A percentile compares a stretch with the other conserved stretches of the same genome.
Evolutionary conservation across 2,329 filamentous ascomycete genomes (phyloP).

Genomic region (Phaeosphaeria sp.): DNA sequence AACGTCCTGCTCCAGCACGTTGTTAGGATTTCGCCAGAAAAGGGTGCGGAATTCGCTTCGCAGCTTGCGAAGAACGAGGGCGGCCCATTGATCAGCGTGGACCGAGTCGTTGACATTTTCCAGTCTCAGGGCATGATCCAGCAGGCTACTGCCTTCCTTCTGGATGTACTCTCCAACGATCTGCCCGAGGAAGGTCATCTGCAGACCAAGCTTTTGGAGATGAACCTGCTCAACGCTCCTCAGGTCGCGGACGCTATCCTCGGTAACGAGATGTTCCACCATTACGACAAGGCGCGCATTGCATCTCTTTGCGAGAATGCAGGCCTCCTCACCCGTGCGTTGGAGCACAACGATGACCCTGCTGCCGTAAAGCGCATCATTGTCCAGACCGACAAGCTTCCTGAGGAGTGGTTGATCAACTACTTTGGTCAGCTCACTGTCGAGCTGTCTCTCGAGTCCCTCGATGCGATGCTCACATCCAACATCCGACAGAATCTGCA

Average conservation of each 20-base stretch:
- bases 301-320: slow-evolving; percentile 92
- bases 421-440: slow-evolving; percentile 96
- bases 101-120: slow-evolving; percentile 97
- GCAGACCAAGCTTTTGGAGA: slow-evolving; percentile 94
- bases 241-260: slow-evolving; percentile 98
- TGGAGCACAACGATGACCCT: slow-evolving; percentile 95
- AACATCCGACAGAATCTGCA: slow-evolving; percentile 98
- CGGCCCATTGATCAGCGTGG: slow-evolving; percentile 87
- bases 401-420: slow-evolving; percentile 85
- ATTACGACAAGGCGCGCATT: slow-evolving; percentile 92
- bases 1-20: slow-evolving; percentile 84
- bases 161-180: slow-evolving; percentile 95
- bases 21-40: slow-evolving; percentile 87
- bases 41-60: slow-evolving; percentile 93
- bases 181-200: slow-evolving; percentile 90
- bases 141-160: slow-evolving; percentile 95
- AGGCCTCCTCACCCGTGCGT: slow-evolving; percentile 71
- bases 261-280: slow-evolving; percentile 97
- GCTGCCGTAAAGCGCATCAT: slow-evolving; percentile 88
- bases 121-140: slow-evolving; percentile 98
- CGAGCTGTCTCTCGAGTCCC: slow-evolving; percentile 90
- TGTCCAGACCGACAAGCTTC: slow-evolving; percentile 85
- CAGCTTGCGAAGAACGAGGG: slow-evolving; percentile 87
- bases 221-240: slow-evolving; percentile 96
- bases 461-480: slow-evolving; percentile 94